Conservation (phyloP, 2,329 filamentous ascomycete genomes). For the Phialophora verrucosa region DNA sequence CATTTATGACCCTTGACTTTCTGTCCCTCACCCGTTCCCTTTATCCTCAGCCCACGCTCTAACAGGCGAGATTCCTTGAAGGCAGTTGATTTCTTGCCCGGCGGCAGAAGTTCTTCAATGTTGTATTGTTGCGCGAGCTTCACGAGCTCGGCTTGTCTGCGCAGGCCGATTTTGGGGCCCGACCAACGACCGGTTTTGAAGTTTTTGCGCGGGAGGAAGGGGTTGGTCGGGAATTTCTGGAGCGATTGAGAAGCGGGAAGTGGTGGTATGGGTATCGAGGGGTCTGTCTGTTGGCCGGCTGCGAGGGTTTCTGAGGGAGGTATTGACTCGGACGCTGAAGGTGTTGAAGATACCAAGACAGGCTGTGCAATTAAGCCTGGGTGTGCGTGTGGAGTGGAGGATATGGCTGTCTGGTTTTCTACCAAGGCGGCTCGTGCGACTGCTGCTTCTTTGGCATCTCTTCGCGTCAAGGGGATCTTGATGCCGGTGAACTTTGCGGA, state of each 20-base stretch:
- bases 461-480: constrained; percentile 36
- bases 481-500: constrained; percentile 45
- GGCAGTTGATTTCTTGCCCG: constrained; percentile 76
- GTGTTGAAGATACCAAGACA: constrained; percentile 9
- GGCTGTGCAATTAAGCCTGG: constrained; percentile 15
- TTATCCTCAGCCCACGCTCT: constrained; percentile 80
- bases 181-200: constrained; percentile 81
- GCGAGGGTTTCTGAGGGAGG: constrained; percentile 48
- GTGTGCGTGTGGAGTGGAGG: neutral
- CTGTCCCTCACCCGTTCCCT: constrained; percentile 91
- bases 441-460: constrained; percentile 33
- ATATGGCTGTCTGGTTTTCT: constrained; percentile 4
- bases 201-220: constrained; percentile 81
- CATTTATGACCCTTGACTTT: constrained; percentile 93
- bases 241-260: constrained; percentile 46
- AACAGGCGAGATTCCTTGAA: constrained; percentile 69
- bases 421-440: constrained; percentile 16
- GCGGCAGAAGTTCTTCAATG: constrained; percentile 80
- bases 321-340: constrained; percentile 36
- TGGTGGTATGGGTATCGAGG: constrained; percentile 43
- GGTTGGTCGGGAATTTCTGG: constrained; percentile 66
- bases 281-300: constrained; percentile 42
- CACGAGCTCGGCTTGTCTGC: constrained; percentile 87
- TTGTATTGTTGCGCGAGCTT: constrained; percentile 80
- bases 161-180: constrained; percentile 78